Evolutionary conservation across 106 monocot genomes (phyloP).

Genomic region (Acorus calamus): DNA sequence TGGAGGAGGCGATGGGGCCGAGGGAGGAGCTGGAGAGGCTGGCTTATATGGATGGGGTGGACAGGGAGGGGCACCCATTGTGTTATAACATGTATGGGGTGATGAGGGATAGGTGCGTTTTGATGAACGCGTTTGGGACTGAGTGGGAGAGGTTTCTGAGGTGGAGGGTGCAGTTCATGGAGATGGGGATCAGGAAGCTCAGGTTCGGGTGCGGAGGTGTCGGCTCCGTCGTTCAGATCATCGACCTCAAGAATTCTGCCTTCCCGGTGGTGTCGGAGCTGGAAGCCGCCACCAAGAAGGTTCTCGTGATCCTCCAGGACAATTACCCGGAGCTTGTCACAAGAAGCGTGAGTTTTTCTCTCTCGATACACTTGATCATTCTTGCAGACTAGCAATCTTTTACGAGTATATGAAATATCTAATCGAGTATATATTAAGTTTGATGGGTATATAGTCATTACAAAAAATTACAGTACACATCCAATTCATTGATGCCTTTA

Average conservation of each 20-base stretch:
- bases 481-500: too few relatives aligned
- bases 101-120: slow-evolving; percentile 35
- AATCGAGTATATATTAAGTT: too few relatives aligned
- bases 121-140: slow-evolving; percentile 25
- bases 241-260: slow-evolving; percentile 32
- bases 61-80: slow-evolving; percentile 37
- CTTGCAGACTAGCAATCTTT: too few relatives aligned
- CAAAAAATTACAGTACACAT: too few relatives aligned
- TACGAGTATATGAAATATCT: too few relatives aligned
- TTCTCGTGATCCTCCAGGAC: slow-evolving; percentile 31
- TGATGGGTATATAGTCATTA: too few relatives aligned
- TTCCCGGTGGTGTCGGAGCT: slow-evolving; percentile 29
- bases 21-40: slow-evolving; percentile 14
- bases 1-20: slow-evolving; percentile 23
- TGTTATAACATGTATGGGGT: slow-evolving; percentile 50
- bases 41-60: slow-evolving; percentile 28
- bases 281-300: slow-evolving; percentile 7
- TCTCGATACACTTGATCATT: too few relatives aligned
- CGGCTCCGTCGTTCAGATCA: slow-evolving; percentile 26
- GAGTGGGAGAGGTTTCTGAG: slow-evolving; percentile 53
- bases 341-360: slow-evolving; percentile 20
- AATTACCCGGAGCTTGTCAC: slow-evolving; percentile 44
- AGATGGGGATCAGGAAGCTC: slow-evolving; percentile 38
- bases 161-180: slow-evolving; percentile 72
- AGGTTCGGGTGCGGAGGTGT: slow-evolving; percentile 33